These are phyloP conservation scores for Solanum arcanum DNA, from an alignment of 257 asterid species.

Conservation along the genomic window DNA sequence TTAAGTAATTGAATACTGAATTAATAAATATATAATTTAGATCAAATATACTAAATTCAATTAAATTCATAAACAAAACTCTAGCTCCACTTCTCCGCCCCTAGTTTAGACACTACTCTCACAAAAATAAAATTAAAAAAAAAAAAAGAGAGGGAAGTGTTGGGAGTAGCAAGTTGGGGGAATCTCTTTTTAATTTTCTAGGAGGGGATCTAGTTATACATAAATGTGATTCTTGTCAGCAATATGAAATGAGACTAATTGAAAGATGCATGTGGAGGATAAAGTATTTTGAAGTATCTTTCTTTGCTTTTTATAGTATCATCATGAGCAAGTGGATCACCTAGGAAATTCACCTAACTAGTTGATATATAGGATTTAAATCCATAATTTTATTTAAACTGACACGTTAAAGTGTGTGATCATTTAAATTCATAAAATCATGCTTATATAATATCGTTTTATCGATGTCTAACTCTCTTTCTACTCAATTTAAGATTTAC, in stretches of 20 bases:
- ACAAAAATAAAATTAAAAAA: neutral
- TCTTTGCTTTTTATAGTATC: constrained; percentile 30
- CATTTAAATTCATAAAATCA: neutral
- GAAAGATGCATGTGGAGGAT: neutral
- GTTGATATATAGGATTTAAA: constrained; percentile 30
- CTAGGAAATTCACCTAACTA: neutral
- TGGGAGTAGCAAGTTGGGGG: constrained; percentile 29
- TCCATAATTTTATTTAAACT: constrained; percentile 19
- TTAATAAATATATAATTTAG: too few relatives aligned
- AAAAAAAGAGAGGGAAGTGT: neutral
- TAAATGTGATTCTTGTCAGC: constrained; percentile 21
- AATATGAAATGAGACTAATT: neutral
- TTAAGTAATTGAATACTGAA: too few relatives aligned
- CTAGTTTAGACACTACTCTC: neutral
- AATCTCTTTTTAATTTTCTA: constrained; percentile 2
- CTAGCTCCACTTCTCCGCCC: neutral
- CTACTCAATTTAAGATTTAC: neutral
- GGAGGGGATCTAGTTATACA: neutral
- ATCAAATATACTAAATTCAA: too few relatives aligned
- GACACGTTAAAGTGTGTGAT: neutral
- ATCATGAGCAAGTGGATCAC: constrained; percentile 33
- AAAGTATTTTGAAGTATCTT: constrained; percentile 25
- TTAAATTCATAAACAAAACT: fast-evolving
- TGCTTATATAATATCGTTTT: too few relatives aligned
- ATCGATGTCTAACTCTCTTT: neutral